These are phyloP conservation scores for Pyracantha coccinea DNA, from an alignment of 331 rosid genomes.

Conservation along the genomic window DNA sequence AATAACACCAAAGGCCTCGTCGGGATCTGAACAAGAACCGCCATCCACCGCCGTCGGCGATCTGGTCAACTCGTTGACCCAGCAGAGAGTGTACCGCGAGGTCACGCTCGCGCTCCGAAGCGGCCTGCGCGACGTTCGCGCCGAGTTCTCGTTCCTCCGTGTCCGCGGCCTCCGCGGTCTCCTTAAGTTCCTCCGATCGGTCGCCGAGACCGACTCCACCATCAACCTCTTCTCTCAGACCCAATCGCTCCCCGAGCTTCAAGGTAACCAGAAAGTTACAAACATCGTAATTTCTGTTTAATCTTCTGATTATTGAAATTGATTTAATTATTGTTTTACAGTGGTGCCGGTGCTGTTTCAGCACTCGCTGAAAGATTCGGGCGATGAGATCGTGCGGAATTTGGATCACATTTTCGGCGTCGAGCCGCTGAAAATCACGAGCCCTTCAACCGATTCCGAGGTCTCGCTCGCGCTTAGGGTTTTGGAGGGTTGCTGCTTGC, in stretches of 20 bases:
- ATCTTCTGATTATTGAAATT: not conserved
- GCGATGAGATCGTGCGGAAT: slow-evolving; percentile 40
- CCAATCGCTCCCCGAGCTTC: slow-evolving; percentile 68
- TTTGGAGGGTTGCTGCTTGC: slow-evolving; percentile 28
- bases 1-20: slow-evolving; percentile 13
- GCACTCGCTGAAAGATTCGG: slow-evolving; percentile 64
- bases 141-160: slow-evolving; percentile 89
- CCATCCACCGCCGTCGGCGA: slow-evolving; percentile 35
- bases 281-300: not conserved
- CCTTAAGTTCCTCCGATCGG: slow-evolving; percentile 84
- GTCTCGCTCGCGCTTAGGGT: slow-evolving; percentile 32
- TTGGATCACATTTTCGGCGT: slow-evolving; percentile 68
- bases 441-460: slow-evolving; percentile 32
- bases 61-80: slow-evolving; percentile 47
- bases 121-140: slow-evolving; percentile 73
- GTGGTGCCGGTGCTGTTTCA: slow-evolving; percentile 88
- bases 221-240: slow-evolving; percentile 55
- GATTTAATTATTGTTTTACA: not conserved
- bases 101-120: slow-evolving; percentile 77
- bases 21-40: slow-evolving; percentile 19
- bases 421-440: slow-evolving; percentile 58
- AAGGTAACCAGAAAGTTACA: slow-evolving; percentile 28
- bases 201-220: slow-evolving; percentile 63
- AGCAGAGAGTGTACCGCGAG: slow-evolving; percentile 69
- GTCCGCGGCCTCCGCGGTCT: slow-evolving; percentile 73